These are phyloP conservation scores for Pterocarpus santalinus DNA, from an alignment of 306 rosid species.

Conservation along the genomic window DNA sequence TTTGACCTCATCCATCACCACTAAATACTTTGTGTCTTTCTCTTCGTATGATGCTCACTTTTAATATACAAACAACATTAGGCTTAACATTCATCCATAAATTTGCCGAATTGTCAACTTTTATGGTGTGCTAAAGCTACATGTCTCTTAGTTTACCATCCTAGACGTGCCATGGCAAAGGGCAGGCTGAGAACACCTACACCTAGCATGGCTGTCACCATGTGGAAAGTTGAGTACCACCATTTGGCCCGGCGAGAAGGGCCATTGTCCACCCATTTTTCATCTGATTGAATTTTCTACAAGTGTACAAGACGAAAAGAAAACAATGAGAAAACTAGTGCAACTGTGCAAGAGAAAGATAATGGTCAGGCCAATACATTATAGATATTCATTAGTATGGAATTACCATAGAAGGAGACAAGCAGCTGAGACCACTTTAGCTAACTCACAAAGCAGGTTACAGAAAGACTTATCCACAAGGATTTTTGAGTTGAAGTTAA, in stretches of 20 bases:
- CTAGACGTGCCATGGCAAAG: conserved; percentile 90
- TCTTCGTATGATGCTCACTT: no score
- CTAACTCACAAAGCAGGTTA: conserved; percentile 30
- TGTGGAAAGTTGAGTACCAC: conserved; percentile 97
- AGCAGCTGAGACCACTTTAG: conserved; percentile 65
- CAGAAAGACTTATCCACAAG: conserved; percentile 27
- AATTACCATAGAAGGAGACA: conserved; percentile 68
- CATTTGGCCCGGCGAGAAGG: conserved; percentile 78
- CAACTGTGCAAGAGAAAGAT: neutral
- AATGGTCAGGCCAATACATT: neutral
- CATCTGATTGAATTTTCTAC: conserved; percentile 60
- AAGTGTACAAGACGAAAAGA: neutral
- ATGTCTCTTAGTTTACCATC: conserved; percentile 66
- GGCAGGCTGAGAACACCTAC: conserved; percentile 96
- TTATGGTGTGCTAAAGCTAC: no score
- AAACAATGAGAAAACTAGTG: conserved; percentile 2
- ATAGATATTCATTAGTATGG: neutral
- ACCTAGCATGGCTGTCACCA: conserved; percentile 94
- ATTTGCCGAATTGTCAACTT: no score
- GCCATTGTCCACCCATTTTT: conserved; percentile 66
- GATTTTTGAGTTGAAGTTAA: conserved; percentile 44
- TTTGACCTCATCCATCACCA: no score
- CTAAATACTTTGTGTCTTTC: no score
- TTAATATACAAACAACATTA: no score
- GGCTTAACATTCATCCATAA: no score